Conservation (phyloP, 768 basidiomycete species). For the Boletus edulis region DNA sequence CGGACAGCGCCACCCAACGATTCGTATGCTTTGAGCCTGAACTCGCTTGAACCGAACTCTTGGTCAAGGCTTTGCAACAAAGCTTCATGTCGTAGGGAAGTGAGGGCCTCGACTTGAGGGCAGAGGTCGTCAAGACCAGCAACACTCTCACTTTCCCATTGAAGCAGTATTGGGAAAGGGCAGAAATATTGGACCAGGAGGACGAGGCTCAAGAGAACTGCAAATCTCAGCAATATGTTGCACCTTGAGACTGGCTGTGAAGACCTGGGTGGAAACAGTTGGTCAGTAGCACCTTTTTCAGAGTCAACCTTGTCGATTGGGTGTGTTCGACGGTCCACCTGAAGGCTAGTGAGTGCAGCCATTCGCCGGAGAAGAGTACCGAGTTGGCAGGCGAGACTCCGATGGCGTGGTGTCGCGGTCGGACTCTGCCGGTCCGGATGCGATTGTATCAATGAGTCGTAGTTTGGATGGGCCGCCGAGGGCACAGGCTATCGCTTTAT, state of each 20-base stretch:
- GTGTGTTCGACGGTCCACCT: neutral
- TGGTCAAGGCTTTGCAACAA: conserved; percentile 26
- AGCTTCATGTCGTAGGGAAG: conserved; percentile 7
- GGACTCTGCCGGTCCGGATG: no score
- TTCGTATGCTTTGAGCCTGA: conserved; percentile 30
- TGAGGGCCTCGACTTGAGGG: conserved; percentile 24
- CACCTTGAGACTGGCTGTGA: neutral
- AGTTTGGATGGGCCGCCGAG: no score
- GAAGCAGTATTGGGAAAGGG: neutral
- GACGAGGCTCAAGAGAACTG: conserved; percentile 7
- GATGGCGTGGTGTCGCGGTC: no score
- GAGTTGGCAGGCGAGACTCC: no score
- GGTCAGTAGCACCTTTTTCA: conserved; percentile 2
- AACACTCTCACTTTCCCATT: neutral
- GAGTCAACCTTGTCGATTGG: conserved; percentile 8
- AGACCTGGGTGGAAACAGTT: neutral
- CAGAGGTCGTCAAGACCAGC: conserved; percentile 19
- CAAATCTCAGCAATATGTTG: neutral
- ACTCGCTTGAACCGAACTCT: conserved; percentile 20
- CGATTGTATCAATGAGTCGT: no score
- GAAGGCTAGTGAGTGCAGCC: neutral
- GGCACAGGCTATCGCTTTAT: no score
- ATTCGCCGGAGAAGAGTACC: neutral
- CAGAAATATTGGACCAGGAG: conserved; percentile 9
- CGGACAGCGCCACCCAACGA: conserved; percentile 36